phyloP scores from a whole-genome alignment of 768 basidiomycete species.

The Phlegmacium glaucopus region DNA sequence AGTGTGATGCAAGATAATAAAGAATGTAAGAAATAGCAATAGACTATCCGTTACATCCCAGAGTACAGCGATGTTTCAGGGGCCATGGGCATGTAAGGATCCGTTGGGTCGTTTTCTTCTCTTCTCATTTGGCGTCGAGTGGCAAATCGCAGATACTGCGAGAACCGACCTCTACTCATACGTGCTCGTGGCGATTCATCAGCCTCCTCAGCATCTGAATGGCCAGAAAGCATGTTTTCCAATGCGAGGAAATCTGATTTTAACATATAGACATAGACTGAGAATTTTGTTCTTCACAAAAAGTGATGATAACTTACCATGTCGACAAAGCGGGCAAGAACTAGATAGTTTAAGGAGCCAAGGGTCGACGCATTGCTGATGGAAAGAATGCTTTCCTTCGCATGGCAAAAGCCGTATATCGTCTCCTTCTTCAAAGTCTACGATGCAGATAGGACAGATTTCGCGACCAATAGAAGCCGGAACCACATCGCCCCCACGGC shows the following conservation, averaged over 20 bases:
- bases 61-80: constrained; percentile 25
- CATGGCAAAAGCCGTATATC: constrained; percentile 89
- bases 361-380: constrained; percentile 86
- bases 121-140: constrained; percentile 30
- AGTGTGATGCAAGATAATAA: neutral
- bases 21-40: neutral
- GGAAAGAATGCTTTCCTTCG: constrained; percentile 88
- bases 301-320: constrained; percentile 49
- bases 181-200: constrained; percentile 8
- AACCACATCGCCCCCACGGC: constrained; percentile 37
- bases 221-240: constrained; percentile 48
- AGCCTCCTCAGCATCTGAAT: constrained; percentile 21
- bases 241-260: constrained; percentile 55
- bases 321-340: constrained; percentile 89
- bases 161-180: constrained; percentile 43
- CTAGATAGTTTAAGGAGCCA: constrained; percentile 90
- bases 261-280: neutral
- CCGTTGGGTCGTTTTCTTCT: constrained; percentile 28
- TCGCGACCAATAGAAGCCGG: constrained; percentile 73
- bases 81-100: constrained; percentile 31
- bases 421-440: constrained; percentile 93
- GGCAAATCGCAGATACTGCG: constrained; percentile 55
- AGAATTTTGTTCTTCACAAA: neutral
- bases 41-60: constrained; percentile 10
- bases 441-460: constrained; percentile 93